Conservation (phyloP, 2,329 filamentous ascomycete genomes). For the Trichoderma koningiopsis region DNA sequence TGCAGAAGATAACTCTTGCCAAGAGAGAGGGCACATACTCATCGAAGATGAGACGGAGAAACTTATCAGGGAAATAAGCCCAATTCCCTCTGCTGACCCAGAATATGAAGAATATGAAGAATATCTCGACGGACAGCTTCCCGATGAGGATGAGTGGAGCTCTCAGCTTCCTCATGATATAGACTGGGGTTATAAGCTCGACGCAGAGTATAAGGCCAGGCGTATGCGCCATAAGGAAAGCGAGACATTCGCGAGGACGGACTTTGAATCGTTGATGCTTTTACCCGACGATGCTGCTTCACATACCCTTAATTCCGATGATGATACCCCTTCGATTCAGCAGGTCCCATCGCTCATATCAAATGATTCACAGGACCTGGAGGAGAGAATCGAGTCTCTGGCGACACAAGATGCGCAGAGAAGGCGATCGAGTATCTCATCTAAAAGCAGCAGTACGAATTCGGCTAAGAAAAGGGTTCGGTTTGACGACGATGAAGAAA, state of each 20-base stretch:
- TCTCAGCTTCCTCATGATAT: not conserved
- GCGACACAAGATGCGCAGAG: not conserved
- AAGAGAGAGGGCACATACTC: not conserved
- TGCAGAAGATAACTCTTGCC: not conserved
- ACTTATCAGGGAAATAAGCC: not conserved
- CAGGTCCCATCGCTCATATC: not conserved
- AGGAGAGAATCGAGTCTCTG: not conserved
- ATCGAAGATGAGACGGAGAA: not conserved
- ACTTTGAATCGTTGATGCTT: too few species aligned
- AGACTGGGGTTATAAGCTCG: not conserved
- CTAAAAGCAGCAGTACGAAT: too few species aligned
- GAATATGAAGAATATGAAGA: not conserved
- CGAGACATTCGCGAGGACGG: not conserved
- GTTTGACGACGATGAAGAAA: not conserved
- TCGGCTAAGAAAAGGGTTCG: not conserved
- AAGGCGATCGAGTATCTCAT: not conserved
- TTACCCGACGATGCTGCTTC: not conserved
- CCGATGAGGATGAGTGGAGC: not conserved
- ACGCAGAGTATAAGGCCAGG: not conserved
- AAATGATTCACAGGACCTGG: not conserved
- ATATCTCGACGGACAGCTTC: not conserved
- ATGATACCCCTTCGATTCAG: not conserved
- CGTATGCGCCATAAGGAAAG: not conserved
- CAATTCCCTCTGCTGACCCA: not conserved
- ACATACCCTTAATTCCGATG: not conserved